Conservation (phyloP, 768 basidiomycete species). For the Xanthoconium purpureum region DNA sequence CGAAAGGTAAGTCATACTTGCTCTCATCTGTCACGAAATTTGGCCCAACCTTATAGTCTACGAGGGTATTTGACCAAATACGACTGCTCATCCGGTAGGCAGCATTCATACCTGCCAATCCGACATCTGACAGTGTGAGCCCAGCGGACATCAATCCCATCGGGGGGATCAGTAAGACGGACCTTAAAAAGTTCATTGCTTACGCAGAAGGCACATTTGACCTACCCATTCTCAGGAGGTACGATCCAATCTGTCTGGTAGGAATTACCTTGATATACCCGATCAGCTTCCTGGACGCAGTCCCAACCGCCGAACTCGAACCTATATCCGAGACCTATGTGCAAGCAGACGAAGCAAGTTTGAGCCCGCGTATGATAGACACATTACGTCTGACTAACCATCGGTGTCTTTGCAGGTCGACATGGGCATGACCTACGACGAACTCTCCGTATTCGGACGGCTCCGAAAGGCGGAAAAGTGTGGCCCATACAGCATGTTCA, state of each 20-base stretch:
- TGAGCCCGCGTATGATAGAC: background rate
- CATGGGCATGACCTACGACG: conserved; percentile 99
- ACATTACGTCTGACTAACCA: background rate
- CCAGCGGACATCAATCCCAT: conserved; percentile 97
- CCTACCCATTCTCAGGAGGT: conserved; percentile 81
- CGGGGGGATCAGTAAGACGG: conserved; percentile 96
- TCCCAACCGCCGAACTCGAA: conserved; percentile 94
- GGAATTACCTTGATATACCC: background rate
- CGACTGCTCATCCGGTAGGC: conserved; percentile 84
- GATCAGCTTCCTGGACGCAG: conserved; percentile 81
- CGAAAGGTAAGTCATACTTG: conserved; percentile 63
- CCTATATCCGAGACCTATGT: conserved; percentile 93
- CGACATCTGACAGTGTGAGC: background rate
- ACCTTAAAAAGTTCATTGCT: conserved; percentile 92
- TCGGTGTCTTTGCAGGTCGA: conserved; percentile 57
- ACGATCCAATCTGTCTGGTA: conserved; percentile 7
- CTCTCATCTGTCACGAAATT: background rate
- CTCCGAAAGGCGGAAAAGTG: conserved; percentile 96
- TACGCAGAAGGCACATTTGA: conserved; percentile 78
- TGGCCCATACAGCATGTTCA: conserved; percentile 97
- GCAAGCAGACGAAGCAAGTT: conserved; percentile 85
- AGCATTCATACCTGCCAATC: background rate
- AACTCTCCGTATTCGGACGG: conserved; percentile 89
- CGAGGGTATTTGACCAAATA: conserved; percentile 98
- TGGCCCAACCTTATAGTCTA: conserved; percentile 49